phyloP scores from a whole-genome alignment of 345 rosid genomes.

The Citrus maxima region DNA sequence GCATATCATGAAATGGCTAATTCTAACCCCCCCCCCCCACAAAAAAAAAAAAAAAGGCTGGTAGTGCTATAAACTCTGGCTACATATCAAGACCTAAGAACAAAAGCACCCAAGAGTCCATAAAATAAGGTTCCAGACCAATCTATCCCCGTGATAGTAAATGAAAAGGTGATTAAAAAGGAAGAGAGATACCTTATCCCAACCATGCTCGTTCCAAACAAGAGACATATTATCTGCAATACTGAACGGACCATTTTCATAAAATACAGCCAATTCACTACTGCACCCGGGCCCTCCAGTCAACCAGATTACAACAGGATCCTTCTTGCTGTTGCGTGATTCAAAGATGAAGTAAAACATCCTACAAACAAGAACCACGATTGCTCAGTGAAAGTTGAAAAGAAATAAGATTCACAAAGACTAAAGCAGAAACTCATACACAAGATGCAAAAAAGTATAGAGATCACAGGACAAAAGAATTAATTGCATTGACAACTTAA shows the following conservation, averaged over 20 bases:
- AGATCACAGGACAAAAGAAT: too few relatives aligned
- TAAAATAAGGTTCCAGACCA: background rate
- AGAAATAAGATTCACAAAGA: background rate
- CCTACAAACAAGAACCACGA: constrained; percentile 38
- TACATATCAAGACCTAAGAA: background rate
- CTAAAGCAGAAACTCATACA: background rate
- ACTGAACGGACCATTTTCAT: constrained; percentile 93
- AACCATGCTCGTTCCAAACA: constrained; percentile 81
- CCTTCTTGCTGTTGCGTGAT: constrained; percentile 72
- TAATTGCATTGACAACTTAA: too few relatives aligned
- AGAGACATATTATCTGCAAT: constrained; percentile 84
- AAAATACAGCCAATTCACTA: constrained; percentile 95
- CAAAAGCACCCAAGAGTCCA: background rate
- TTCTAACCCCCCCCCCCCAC: background rate
- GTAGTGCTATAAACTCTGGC: background rate
- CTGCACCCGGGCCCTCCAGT: constrained; percentile 99
- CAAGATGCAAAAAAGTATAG: background rate
- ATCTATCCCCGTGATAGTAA: background rate
- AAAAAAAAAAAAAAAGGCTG: background rate
- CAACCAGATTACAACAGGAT: constrained; percentile 95
- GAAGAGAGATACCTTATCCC: constrained; percentile 69
- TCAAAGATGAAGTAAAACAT: constrained; percentile 98
- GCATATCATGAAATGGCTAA: background rate
- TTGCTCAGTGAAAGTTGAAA: constrained; percentile 14
- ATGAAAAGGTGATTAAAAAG: background rate